Conservation (phyloP, 169 alveolate species). For the Plasmodium reichenowi region DNA sequence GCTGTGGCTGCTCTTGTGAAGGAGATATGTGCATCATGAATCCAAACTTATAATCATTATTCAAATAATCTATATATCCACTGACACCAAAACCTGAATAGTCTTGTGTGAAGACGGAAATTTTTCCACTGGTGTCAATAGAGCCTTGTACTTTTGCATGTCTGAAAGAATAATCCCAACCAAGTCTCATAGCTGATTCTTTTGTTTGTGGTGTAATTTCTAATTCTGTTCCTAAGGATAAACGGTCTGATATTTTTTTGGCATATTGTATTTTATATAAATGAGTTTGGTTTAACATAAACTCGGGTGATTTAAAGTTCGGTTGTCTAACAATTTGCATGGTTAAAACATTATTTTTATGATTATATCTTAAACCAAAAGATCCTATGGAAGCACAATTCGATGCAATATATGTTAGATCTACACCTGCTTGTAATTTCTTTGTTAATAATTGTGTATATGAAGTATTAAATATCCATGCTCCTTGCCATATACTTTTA, state of each 20-base stretch:
- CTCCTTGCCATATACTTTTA: slow-evolving; percentile 92
- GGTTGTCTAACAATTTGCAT: slow-evolving; percentile 89
- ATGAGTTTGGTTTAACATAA: slow-evolving; percentile 84
- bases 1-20: slow-evolving; percentile 78
- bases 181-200: slow-evolving; percentile 88
- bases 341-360: slow-evolving; percentile 84
- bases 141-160: slow-evolving; percentile 94
- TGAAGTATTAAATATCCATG: slow-evolving; percentile 90
- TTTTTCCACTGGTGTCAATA: slow-evolving; percentile 91
- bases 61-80: slow-evolving; percentile 91
- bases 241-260: slow-evolving; percentile 88
- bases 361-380: slow-evolving; percentile 89
- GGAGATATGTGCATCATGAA: slow-evolving; percentile 94
- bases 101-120: slow-evolving; percentile 92
- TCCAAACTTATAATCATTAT: slow-evolving; percentile 91
- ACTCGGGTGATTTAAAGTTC: slow-evolving; percentile 88
- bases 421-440: slow-evolving; percentile 91
- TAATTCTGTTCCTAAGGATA: slow-evolving; percentile 91
- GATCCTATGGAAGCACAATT: slow-evolving; percentile 92
- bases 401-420: slow-evolving; percentile 90
- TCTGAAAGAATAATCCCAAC: slow-evolving; percentile 93
- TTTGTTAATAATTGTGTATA: slow-evolving; percentile 89
- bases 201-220: slow-evolving; percentile 87
- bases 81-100: slow-evolving; percentile 91
- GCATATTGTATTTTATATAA: slow-evolving; percentile 85